Evolutionary conservation across 352 stramenopile genomes (phyloP), one percentile per base, ranked within the genome.

Genomic region (Pythium inflatum): DNA sequence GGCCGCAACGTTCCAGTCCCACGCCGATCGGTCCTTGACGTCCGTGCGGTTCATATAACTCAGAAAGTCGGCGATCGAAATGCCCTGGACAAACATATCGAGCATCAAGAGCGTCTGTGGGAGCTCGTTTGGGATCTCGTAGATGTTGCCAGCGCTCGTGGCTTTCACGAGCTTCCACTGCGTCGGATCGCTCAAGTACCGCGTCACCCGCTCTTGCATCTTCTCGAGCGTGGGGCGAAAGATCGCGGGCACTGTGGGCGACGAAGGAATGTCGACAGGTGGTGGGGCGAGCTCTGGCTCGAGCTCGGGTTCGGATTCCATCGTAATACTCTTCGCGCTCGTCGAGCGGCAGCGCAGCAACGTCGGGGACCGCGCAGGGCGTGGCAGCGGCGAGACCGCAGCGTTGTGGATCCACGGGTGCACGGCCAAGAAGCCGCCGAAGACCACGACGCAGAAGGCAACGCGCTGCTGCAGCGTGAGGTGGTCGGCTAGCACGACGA

Each of bases 371-470:
- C 22, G 34, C 40, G n/a, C 43, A 34, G 51, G 30, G 6, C n/a
- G 22, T 25, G 2, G 53, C 40, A n/a, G n/a, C n/a, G n/a, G n/a
- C n/a, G n/a, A n/a, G 36, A 56, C 20, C 24, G 67, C 30, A 2
- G n/a, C 45, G 6, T 66, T 61, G 68, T 86, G 74, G 68, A 88
- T 71, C 78, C 80, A 86, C 30, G 80, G 82, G 36, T 90, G 82
- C 8, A 90, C 58, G 20, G 70, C 74, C 24, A 90, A 53, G 67
- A 89, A 88, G 36, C 83, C 64, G 20, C 75, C 79, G 55, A 88
- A 90, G 24, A 79, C 77, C 14, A 68, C 72, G 5, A 83, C 68
- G 59, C 82, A 84, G 62, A 71, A 77, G 14, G 60, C 75, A 40
- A 83, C 41, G 14, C 82, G 82, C 28, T 87, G 74, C 36, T 79